Base-by-base conservation (phyloP, 192 early-diverging fungal species). In the Funneliformis geosporum region DNA sequence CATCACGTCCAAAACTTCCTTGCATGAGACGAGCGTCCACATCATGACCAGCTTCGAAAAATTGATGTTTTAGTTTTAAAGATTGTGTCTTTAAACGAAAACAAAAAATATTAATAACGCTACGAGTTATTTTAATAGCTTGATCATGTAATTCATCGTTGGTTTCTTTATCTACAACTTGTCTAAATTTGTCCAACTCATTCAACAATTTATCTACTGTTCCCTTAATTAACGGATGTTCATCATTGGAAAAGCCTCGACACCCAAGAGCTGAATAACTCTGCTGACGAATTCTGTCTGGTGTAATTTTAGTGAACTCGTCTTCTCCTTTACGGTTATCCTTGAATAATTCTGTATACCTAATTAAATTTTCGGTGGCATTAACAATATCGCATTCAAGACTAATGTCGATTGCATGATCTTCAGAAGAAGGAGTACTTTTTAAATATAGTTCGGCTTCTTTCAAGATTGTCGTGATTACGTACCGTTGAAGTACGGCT, bases 211-310 rank as follows among this genome's bases (percentile, higher is more conserved):
- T 76, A 8, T 14, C 33, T 27, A 60, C 25, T 23, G 61, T 62
- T 21, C 11, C 14, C 39, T 11, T 76, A 23, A 76, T 33, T 40
- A 76, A 60, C 3, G 60, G 21, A 42, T 76, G 75, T 2, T 76
- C 25, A 18, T 50, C 8, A 7, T 43, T 4, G 1, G 75, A 62
- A 42, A 76, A 16, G 5, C 28, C 75, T n/a, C 39, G 60, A 42
- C 18, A 33, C 21, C 75, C 50, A 27, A 76, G 60, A n/a, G 38
- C n/a, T 2, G 60, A n/a, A 62, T 62, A 42, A 23, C 40, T 60
- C 38, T 64, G 60, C 8, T 76, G 75, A 14, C 75, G 75, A 62
- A 76, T 38, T 62, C 62, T 60, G 18, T 12, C 18, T 21, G 75
- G 40, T 5, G 40, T n/a, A 28, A 61, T 42, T 42, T 62, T 60